phyloP scores from a whole-genome alignment of 2,329 filamentous ascomycete genomes.

The Alternaria ventricosa region DNA sequence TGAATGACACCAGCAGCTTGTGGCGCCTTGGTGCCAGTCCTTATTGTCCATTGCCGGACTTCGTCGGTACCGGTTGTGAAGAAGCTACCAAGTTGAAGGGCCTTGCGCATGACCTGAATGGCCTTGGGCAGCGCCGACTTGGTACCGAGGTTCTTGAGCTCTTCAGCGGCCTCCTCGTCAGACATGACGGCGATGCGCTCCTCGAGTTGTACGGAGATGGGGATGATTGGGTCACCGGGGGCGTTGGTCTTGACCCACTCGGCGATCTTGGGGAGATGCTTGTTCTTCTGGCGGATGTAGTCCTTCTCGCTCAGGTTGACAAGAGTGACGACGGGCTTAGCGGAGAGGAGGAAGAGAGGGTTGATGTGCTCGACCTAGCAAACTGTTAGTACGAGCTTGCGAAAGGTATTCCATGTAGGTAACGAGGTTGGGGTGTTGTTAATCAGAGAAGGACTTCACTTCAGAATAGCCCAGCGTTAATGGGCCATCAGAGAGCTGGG shows the following conservation, averaged over 20 bases:
- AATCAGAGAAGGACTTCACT: conserved; percentile 81
- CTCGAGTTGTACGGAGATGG: conserved; percentile 91
- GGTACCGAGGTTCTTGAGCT: conserved; percentile 86
- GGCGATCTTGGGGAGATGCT: conserved; percentile 90
- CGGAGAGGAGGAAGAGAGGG: conserved; percentile 90
- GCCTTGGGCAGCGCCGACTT: conserved; percentile 93
- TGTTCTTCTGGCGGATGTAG: conserved; percentile 99
- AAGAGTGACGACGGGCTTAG: conserved; percentile 96
- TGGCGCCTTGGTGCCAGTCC: conserved; percentile 95
- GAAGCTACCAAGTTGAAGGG: conserved; percentile 88
- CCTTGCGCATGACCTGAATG: conserved; percentile 90
- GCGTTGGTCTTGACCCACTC: conserved; percentile 96
- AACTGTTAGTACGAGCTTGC: conserved; percentile 33
- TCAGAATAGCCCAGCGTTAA: conserved; percentile 82
- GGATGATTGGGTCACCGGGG: conserved; percentile 86
- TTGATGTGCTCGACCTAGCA: conserved; percentile 94
- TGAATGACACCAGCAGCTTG: conserved; percentile 98
- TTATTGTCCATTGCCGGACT: conserved; percentile 97
- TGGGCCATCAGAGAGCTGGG: conserved; percentile 99
- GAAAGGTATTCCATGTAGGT: background rate
- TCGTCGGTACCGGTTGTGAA: conserved; percentile 97
- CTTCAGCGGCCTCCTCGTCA: conserved; percentile 78
- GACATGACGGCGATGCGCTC: conserved; percentile 85
- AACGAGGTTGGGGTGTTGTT: conserved; percentile 12
- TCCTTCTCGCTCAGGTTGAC: conserved; percentile 98